Evolutionary conservation across 2,329 filamentous ascomycete genomes (phyloP).

Genomic region (Hypoxylon sp.): DNA sequence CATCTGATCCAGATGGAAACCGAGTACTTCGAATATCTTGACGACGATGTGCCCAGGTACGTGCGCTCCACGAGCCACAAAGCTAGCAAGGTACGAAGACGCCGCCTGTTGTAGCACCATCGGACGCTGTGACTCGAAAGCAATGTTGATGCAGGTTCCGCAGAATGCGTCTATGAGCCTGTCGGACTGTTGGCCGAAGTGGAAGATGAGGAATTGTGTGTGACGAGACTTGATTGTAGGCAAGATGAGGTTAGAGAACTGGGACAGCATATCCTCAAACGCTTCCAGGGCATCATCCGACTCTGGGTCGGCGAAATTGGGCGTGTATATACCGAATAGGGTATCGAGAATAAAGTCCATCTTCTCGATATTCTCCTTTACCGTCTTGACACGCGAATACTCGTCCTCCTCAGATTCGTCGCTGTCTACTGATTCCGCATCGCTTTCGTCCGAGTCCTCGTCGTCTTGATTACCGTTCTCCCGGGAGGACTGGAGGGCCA

Average conservation of each 20-base stretch:
- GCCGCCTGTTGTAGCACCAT: slow-evolving; percentile 82
- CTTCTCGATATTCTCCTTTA: slow-evolving; percentile 86
- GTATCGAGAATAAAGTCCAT: slow-evolving; percentile 90
- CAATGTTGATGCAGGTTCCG: slow-evolving; percentile 75
- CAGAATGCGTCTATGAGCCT: slow-evolving; percentile 83
- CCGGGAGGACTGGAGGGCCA: slow-evolving; percentile 54
- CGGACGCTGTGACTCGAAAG: slow-evolving; percentile 74
- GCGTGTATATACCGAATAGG: slow-evolving; percentile 83
- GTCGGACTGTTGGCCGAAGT: slow-evolving; percentile 86
- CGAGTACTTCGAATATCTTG: slow-evolving; percentile 80
- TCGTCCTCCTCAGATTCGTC: slow-evolving; percentile 73
- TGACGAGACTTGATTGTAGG: slow-evolving; percentile 92
- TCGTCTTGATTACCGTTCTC: slow-evolving; percentile 60
- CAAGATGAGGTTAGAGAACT: slow-evolving; percentile 87
- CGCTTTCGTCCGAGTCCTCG: slow-evolving; percentile 65
- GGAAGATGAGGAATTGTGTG: slow-evolving; percentile 94
- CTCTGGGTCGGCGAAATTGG: slow-evolving; percentile 73
- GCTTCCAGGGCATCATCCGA: slow-evolving; percentile 73
- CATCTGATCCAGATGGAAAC: slow-evolving; percentile 78
- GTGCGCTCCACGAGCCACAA: slow-evolving; percentile 87
- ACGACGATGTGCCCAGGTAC: slow-evolving; percentile 80
- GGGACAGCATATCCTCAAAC: slow-evolving; percentile 80
- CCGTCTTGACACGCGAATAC: slow-evolving; percentile 69
- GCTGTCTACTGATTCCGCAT: slow-evolving; percentile 74
- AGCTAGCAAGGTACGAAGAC: slow-evolving; percentile 91